Base-by-base conservation (phyloP, 805 yeast species). In the Candida cerambycidarum region DNA sequence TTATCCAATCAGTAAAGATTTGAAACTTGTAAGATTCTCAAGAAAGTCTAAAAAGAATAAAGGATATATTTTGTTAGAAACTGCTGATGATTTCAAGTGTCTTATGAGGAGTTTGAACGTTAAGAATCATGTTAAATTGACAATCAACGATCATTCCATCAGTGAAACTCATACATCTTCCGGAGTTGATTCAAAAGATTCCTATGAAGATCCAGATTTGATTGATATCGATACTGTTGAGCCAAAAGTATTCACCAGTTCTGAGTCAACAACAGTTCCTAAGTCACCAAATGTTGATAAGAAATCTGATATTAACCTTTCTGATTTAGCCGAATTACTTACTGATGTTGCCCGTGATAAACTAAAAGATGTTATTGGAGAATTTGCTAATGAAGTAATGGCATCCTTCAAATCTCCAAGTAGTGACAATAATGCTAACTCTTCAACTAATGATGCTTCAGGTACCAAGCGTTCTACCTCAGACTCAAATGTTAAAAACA, bases 21-120 rank as follows among this genome's bases (percentile, higher is more conserved):
- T 19, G 14, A 25, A 23, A 18, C 12, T 29, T n/a, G 37, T 48
- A 15, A 46, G 44, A 25, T 48, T 54, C 18, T 38, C 50, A 28
- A 65, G 83, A 47, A 75, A 70, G 47, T 74, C 80, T n/a, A 76
- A 73, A 56, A 76, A 70, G 50, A 60, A 61, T 30, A 65, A 63
- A 31, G 52, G 57, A 8, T 77, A 64, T 47, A 71, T 76, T 10
- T 45, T 57, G 3, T 64, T 79, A 46, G 69, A 59, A 13, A 41
- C 62, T 3, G 48, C 32, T 3, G 59, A 61, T 3, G 82, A 77
- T 44, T 78, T 71, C 53, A 62, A 58, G 37, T 56, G 67, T 17
- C 61, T 78, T 43, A 55, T 58, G 32, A 64, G 80, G 48, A 72
- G 80, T 36, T 62, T 78, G 48, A 59, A 65, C 42, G 80, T 77